Percentiles rank a stretch among this genome's conserved stretches.
phyloP scores from a whole-genome alignment of 148 eudicot species.

The Nepenthes gracilis region DNA sequence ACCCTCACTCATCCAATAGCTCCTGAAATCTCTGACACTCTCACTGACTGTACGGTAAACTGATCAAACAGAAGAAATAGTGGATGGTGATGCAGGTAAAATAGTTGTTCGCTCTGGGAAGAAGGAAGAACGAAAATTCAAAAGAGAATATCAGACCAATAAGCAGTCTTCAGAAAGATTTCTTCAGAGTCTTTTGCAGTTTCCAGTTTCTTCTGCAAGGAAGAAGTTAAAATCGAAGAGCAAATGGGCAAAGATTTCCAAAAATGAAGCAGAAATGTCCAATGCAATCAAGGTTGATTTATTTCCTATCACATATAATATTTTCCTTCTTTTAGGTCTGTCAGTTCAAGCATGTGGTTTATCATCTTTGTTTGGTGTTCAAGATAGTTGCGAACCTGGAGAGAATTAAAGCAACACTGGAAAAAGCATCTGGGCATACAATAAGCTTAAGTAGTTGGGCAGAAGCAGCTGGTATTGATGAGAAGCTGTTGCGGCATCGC shows the following conservation, averaged over 20 bases:
- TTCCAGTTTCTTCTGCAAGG: constrained; percentile 16
- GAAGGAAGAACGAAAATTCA: constrained; percentile 53
- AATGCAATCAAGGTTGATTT: constrained; percentile 59
- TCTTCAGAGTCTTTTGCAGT: constrained; percentile 6
- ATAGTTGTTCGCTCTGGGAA: constrained; percentile 42
- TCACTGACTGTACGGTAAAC: constrained; percentile 20
- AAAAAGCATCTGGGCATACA: constrained; percentile 51
- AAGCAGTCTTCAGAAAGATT: constrained; percentile 11
- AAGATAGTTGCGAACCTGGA: constrained; percentile 77
- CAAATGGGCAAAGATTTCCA: constrained; percentile 27
- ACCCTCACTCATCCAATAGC: constrained; percentile 21
- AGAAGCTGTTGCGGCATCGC: constrained; percentile 43
- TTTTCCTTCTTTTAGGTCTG: neutral
- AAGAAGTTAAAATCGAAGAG: constrained; percentile 22
- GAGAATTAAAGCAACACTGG: constrained; percentile 40
- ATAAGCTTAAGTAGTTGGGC: constrained; percentile 70
- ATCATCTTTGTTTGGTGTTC: constrained; percentile 4
- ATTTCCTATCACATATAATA: constrained; percentile 2
- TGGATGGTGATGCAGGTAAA: constrained; percentile 13
- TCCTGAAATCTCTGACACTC: constrained; percentile 12
- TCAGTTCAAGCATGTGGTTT: constrained; percentile 1
- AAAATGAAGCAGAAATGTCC: constrained; percentile 78
- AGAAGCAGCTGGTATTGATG: constrained; percentile 65
- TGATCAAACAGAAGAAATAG: constrained; percentile 3
- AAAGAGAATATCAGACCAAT: constrained; percentile 26